Base-by-base conservation (phyloP, 306 rosid genomes). In the Prosopis cineraria region DNA sequence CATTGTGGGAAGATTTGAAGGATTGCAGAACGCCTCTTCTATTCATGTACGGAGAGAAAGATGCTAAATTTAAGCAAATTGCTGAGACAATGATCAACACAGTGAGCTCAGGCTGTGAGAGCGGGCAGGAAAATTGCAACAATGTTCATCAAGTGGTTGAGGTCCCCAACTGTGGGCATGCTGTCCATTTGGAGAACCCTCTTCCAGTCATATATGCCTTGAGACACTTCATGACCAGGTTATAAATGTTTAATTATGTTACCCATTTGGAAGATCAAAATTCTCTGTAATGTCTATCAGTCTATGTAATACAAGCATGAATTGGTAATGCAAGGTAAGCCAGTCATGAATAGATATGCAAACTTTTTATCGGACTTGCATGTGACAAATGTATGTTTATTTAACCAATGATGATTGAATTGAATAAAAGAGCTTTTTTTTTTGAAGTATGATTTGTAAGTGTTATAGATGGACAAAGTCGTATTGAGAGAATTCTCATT, bases 141-240 rank as follows among this genome's bases (percentile, higher is more conserved):
- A 78, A 71, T 60, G 72, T 88, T 27, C 91, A 78, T 52, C 88
- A 89, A 69, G 84, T 86, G 36, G 83, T 91, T 77, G 91, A 91
- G 86, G 76, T 92, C 81, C 95, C 97, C 24, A 72, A 85, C 63
- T 84, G 87, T 66, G 98, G 98, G 34, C 97, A 94, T 81, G 97
- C 97, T 70, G 90, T 79, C 20, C 98, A 95, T 85, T 82, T 95
- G 78, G 98, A 95, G 86, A 95, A 92, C 77, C 98, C 98, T 67
- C 97, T 95, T 68, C 84, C 89, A 47, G 55, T 89, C 24, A 59
- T 92, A 79, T 69, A 79, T 77, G 91, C 93, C 65, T 82, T 92
- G 81, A 86, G 87, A 77, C 85, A 47, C 75, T 95, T 87, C 78
- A 3, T 84, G 56, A 70, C 74, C n/a, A 90, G 79, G 60, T 36